Evolutionary conservation across 2,329 filamentous ascomycete species (phyloP).

Genomic region (Sarocladium strictum): DNA sequence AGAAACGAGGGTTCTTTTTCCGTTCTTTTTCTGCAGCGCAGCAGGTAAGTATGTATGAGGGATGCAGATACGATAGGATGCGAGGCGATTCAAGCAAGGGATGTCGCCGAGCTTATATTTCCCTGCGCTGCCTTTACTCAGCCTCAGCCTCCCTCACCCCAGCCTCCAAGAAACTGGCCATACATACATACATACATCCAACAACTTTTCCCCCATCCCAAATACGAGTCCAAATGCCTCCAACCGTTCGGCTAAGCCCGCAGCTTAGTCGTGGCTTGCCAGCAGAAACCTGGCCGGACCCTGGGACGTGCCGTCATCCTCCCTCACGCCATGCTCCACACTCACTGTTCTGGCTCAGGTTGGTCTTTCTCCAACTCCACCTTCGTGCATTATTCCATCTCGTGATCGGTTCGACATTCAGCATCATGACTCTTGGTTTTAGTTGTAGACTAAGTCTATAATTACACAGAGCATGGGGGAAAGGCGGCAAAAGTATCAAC

Average conservation of each 20-base stretch:
- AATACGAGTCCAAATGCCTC: background rate
- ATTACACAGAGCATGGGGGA: too few relatives aligned
- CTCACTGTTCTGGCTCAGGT: background rate
- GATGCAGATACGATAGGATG: background rate
- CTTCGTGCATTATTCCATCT: background rate
- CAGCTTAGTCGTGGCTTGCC: background rate
- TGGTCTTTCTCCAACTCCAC: background rate
- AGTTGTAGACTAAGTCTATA: too few relatives aligned
- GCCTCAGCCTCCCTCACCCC: constrained; percentile 4
- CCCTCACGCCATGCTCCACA: background rate
- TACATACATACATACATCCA: background rate
- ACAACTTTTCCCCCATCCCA: background rate
- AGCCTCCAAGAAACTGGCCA: background rate
- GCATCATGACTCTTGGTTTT: background rate
- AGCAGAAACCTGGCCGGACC: background rate
- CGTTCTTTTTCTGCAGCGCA: background rate
- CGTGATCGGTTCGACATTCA: constrained; percentile 1
- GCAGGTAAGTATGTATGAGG: background rate
- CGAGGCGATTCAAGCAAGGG: background rate
- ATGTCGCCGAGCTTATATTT: constrained; percentile 7
- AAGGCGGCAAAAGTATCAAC: too few relatives aligned
- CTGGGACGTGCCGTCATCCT: constrained; percentile 1
- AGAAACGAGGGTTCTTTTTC: background rate
- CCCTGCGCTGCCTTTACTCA: background rate
- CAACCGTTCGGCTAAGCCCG: background rate